Base-by-base conservation (phyloP, 192 early-diverging fungal genomes). In the Backusella circina region DNA sequence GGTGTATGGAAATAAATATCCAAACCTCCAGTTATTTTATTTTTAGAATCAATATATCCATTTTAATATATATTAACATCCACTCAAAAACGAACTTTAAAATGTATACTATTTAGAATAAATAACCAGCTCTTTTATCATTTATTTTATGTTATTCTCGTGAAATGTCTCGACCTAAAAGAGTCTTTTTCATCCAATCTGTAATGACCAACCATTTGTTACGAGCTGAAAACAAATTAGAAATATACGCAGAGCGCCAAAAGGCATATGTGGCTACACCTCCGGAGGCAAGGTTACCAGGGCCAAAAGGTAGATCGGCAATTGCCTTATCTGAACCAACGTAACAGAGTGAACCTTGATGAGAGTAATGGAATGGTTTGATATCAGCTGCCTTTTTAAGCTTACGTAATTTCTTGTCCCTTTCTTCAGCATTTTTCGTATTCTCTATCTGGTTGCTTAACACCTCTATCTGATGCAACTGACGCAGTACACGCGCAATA, bases 291-390 rank as follows among this genome's bases (percentile, higher is more conserved):
- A 91, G 82, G 72, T 90, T 91, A 65, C 85, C 85, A 82, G 86
- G 85, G 77, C 87, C 82, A 81, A 92, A 86, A 18, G 95, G 96
- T 30, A 98, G 76, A 72, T 98, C 95, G 7, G 95, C 95, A 83
- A 98, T 96, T 44, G 95, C 96, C 83, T 92, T 91, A 73, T 98
- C 96, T 26, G 88, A 88, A 12, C 95, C 95, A 87, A 98, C 92
- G 78, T 98, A 97, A 4, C 69, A 95, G 50, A 98, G 80, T 4
- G 94, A 93, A 35, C 95, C 96, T 74, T 92, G 87, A 72, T 95
- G 93, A 47, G 90, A 86, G 85, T 96, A 98, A 67, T 91, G 86
- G 85, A 94, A 95, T 61, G 93, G 91, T 10, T 82, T 81, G 31
- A 89, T 84, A 72, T 82, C 76, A 72, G 75, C 81, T 18, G 70